Evolutionary conservation across 2,329 filamentous ascomycete species (phyloP).

Genomic region (Hortaea werneckii): DNA sequence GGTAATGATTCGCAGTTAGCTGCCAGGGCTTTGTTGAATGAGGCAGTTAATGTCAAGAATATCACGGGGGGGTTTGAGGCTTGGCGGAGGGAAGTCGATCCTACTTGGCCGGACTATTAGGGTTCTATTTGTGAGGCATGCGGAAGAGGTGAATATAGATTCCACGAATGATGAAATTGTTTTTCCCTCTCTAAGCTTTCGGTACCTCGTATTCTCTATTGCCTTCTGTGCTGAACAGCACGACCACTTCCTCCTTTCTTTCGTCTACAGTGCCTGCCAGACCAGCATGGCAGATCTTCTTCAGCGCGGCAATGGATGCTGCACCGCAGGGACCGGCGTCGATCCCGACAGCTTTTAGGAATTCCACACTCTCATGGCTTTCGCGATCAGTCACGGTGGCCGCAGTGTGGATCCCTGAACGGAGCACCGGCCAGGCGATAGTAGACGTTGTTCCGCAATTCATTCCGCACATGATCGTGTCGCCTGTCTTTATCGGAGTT

Average conservation of each 20-base stretch:
- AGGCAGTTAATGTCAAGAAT: conserved; percentile 55
- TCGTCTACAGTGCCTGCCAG: conserved; percentile 25
- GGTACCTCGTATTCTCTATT: conserved; percentile 39
- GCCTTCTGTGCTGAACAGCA: conserved; percentile 60
- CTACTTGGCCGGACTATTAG: conserved; percentile 46
- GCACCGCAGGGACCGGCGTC: conserved; percentile 54
- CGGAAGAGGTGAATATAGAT: no score
- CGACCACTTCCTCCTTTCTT: conserved; percentile 43
- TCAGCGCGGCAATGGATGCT: conserved; percentile 48
- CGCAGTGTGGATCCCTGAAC: conserved; percentile 48
- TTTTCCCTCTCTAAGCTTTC: background rate
- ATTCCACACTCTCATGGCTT: conserved; percentile 47
- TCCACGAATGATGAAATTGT: no score
- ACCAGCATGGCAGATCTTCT: conserved; percentile 33
- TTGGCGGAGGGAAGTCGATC: conserved; percentile 61
- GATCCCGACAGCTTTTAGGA: conserved; percentile 41
- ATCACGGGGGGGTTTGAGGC: conserved; percentile 61
- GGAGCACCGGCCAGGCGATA: conserved; percentile 54
- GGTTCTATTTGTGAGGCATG: no score
- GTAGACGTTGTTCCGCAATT: conserved; percentile 60
- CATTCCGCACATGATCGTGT: conserved; percentile 65
- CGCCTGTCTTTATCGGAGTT: conserved; percentile 42
- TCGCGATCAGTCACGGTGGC: conserved; percentile 53
- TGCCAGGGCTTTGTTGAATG: conserved; percentile 51
- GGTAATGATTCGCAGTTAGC: conserved; percentile 73